Base-by-base conservation (phyloP, 2,329 filamentous ascomycete genomes). In the Paraphoma sp. region DNA sequence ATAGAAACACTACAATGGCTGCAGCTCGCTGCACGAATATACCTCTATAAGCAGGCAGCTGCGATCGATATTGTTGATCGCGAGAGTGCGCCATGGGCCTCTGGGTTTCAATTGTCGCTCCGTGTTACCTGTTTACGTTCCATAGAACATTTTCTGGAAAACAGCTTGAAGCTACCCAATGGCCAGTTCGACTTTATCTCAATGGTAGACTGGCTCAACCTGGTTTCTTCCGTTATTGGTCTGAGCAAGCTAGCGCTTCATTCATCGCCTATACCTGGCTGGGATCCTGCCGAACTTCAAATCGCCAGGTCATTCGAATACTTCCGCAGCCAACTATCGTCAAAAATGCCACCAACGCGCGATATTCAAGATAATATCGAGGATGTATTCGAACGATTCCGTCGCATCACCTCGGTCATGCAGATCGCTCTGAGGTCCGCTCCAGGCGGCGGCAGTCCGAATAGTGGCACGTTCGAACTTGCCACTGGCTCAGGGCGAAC, bases 31-130 rank as follows among this genome's bases (percentile, higher is more conserved):
- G 65, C 70, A 17, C 65, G 65, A n/a, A 62, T 71, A 40, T 62
- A 70, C 41, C 48, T 75, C 0, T 72, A 74, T 57, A 68, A 65
- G 42, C 66, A 56, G 4, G 64, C 69, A 11, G 63, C 65, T 28
- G 62, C 68, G 5, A 51, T 72, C n/a, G 71, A 74, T 6, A 46
- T 75, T 16, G 30, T 51, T 23, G 71, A 74, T 52, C 63, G 67
- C 46, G 72, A 74, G 16, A 69, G 51, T 48, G 64, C 62, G 6
- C 61, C 71, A 12, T 74, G 71, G 71, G 70, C 70, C 12, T 65
- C 71, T 7, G 73, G 73, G 1, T 76, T 73, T 29, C 70, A 73
- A n/a, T 65, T 76, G 18, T 73, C 72, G 2, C 54, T 74, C n/a
- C 71, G 71, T 18, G 65, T 76, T 4, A 66, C 67, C 16, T 65